These are phyloP conservation scores for Quercus robur DNA, from an alignment of 306 rosid species.

Conservation along the genomic window DNA sequence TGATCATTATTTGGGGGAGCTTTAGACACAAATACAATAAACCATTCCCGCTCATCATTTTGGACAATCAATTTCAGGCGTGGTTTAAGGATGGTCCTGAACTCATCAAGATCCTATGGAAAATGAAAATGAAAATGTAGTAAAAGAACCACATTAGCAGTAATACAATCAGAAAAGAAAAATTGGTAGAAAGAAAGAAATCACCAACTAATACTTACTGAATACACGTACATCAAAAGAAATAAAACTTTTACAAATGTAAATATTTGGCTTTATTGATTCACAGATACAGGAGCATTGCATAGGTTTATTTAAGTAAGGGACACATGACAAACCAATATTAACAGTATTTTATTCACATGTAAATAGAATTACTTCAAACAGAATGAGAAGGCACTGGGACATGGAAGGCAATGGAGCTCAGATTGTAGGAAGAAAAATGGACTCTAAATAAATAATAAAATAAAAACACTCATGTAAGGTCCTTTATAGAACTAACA, in stretches of 20 bases:
- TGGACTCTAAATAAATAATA: not conserved
- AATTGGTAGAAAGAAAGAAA: slow-evolving; percentile 11
- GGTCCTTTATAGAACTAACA: too few relatives aligned
- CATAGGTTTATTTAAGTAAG: not conserved
- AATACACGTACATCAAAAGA: not conserved
- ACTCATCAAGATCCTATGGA: slow-evolving; percentile 92
- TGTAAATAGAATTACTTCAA: not conserved
- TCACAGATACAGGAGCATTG: not conserved
- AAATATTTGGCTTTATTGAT: not conserved
- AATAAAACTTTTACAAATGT: not conserved
- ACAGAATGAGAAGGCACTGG: not conserved
- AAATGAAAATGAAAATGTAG: slow-evolving; percentile 16
- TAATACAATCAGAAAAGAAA: slow-evolving; percentile 10
- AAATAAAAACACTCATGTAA: too few relatives aligned
- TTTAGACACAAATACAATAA: slow-evolving; percentile 88
- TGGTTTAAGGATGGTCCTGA: slow-evolving; percentile 95
- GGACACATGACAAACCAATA: not conserved
- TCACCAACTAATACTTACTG: not conserved
- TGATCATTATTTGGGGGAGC: slow-evolving; percentile 88
- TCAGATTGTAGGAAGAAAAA: not conserved
- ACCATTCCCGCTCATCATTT: slow-evolving; percentile 99
- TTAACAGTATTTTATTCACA: not conserved
- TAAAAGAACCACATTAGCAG: slow-evolving; percentile 19
- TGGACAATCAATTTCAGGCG: slow-evolving; percentile 93
- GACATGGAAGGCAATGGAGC: not conserved